Evolutionary conservation across 495 filamentous ascomycete species (phyloP).

Genomic region (Podospora fimiseda): DNA sequence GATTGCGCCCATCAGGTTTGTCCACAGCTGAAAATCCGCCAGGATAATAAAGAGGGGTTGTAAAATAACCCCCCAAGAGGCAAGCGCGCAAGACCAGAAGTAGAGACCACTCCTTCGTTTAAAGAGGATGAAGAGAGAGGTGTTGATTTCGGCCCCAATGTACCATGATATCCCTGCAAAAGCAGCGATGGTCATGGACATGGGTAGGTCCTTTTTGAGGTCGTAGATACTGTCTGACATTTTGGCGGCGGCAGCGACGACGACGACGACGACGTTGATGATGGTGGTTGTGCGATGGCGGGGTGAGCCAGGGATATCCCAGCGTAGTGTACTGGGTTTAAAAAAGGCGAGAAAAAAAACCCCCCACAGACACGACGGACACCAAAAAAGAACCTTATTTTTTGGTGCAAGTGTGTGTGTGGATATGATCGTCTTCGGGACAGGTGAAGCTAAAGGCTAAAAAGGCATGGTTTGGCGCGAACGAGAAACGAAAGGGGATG

Average conservation of each 20-base stretch:
- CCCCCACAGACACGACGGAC: background rate
- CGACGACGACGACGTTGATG: background rate
- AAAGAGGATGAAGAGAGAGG: slow-evolving; percentile 52
- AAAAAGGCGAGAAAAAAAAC: no score
- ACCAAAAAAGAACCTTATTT: background rate
- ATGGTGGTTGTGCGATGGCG: background rate
- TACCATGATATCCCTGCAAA: slow-evolving; percentile 42
- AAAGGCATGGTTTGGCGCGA: background rate
- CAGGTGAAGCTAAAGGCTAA: background rate
- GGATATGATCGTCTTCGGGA: no score
- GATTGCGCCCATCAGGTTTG: slow-evolving; percentile 18
- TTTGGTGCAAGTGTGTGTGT: no score
- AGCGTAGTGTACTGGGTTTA: no score
- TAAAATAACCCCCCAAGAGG: slow-evolving; percentile 38
- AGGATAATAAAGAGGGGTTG: slow-evolving; percentile 36
- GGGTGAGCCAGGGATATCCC: no score
- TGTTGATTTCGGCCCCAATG: slow-evolving; percentile 49
- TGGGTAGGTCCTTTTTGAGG: slow-evolving; percentile 12
- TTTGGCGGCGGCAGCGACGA: no score
- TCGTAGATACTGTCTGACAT: no score
- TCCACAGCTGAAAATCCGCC: slow-evolving; percentile 25
- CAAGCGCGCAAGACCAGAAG: slow-evolving; percentile 52
- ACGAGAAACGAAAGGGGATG: no score
- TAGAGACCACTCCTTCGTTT: slow-evolving; percentile 48
- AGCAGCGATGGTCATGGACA: slow-evolving; percentile 42